These are phyloP conservation scores for Colletotrichum sp. DNA, from an alignment of 2,329 filamentous ascomycete species.

Conservation along the genomic window DNA sequence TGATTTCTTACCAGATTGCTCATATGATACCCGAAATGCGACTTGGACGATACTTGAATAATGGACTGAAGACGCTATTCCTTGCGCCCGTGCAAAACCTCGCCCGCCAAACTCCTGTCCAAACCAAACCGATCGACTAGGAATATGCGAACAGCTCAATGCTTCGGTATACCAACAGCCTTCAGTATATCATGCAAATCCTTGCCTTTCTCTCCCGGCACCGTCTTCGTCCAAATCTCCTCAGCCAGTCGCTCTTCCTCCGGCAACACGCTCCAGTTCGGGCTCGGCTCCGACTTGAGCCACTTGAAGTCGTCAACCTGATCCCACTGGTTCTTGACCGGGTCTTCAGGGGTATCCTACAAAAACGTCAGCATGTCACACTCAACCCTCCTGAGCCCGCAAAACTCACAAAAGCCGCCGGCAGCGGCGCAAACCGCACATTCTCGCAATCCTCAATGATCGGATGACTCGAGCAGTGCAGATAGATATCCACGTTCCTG, in stretches of 20 bases:
- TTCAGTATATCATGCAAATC: slow-evolving; percentile 70
- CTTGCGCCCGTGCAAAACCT: background rate
- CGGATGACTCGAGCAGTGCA: slow-evolving; percentile 81
- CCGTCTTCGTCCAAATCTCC: slow-evolving; percentile 71
- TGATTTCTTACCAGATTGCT: background rate
- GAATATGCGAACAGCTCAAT: background rate
- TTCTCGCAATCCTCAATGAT: slow-evolving; percentile 90
- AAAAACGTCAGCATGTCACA: slow-evolving; percentile 11
- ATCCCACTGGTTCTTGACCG: slow-evolving; percentile 75
- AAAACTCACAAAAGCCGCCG: slow-evolving; percentile 67
- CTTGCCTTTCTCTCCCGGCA: slow-evolving; percentile 67
- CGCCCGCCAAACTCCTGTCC: background rate
- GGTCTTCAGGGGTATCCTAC: slow-evolving; percentile 30
- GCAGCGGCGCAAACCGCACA: slow-evolving; percentile 81
- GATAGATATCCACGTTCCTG: slow-evolving; percentile 79
- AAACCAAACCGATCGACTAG: background rate
- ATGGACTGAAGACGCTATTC: background rate
- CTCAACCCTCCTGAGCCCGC: too few relatives aligned
- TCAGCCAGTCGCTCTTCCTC: slow-evolving; percentile 64
- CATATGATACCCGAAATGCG: slow-evolving; percentile 21
- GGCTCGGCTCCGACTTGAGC: slow-evolving; percentile 85
- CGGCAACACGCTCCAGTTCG: slow-evolving; percentile 81
- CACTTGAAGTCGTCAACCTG: slow-evolving; percentile 98
- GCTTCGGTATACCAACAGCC: slow-evolving; percentile 46
- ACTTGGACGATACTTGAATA: background rate